These are phyloP conservation scores for Metarhizium sp. DNA, from an alignment of 2,329 filamentous ascomycete species.

Conservation along the genomic window DNA sequence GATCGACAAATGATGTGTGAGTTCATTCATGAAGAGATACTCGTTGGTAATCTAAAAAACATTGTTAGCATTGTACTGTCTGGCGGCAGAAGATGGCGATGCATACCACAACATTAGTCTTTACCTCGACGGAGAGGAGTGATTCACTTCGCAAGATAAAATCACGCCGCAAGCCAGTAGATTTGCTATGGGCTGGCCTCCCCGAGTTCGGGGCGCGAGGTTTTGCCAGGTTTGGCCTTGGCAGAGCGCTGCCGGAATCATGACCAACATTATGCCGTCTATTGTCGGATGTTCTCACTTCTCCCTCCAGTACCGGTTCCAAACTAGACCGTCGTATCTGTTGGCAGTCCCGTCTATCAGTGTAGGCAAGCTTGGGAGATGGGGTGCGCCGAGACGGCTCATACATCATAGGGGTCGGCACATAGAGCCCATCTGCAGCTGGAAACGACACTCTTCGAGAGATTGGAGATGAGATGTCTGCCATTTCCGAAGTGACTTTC, in stretches of 20 bases:
- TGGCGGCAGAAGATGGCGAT: neutral
- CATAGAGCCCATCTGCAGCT: conserved; percentile 1
- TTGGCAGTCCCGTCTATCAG: conserved; percentile 2
- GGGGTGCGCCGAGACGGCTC: conserved; percentile 2
- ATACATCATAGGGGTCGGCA: neutral
- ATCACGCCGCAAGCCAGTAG: neutral
- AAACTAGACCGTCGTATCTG: conserved; percentile 2
- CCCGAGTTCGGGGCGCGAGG: conserved; percentile 1
- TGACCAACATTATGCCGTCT: neutral
- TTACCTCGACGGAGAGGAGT: conserved; percentile 12
- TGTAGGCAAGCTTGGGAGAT: conserved; percentile 2
- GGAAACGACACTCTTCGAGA: conserved; percentile 1
- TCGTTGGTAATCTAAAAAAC: conserved; percentile 58
- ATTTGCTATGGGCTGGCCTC: neutral
- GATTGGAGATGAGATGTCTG: neutral
- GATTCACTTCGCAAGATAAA: neutral
- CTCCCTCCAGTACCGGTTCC: conserved; percentile 5
- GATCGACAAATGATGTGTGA: conserved; percentile 63
- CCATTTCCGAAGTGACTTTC: neutral
- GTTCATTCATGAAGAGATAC: conserved; percentile 61
- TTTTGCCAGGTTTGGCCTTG: conserved; percentile 5
- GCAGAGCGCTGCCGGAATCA: neutral
- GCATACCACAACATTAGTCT: conserved; percentile 22
- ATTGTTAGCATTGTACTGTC: neutral
- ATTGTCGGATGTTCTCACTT: neutral